These are phyloP conservation scores for Cryphonectria naterciae DNA, from an alignment of 2,329 filamentous ascomycete species.

Conservation along the genomic window DNA sequence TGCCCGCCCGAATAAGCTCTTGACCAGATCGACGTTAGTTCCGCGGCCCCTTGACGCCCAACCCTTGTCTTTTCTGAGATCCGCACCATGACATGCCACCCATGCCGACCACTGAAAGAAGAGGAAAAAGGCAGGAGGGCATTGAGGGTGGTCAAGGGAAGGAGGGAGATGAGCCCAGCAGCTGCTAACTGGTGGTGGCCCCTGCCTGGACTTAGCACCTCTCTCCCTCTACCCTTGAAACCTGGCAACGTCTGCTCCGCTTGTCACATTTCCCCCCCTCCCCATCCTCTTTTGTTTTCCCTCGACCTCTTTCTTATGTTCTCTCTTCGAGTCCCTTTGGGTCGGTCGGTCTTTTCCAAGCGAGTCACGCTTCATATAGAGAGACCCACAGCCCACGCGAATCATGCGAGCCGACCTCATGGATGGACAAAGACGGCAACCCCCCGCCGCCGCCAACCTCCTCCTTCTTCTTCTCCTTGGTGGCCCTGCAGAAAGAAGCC, in stretches of 20 bases:
- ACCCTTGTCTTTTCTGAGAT: not conserved
- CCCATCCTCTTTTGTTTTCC: too few species aligned
- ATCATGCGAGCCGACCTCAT: not conserved
- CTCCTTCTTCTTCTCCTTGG: too few species aligned
- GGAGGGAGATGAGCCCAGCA: not conserved
- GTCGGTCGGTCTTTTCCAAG: not conserved
- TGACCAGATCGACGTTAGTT: not conserved
- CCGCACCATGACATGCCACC: not conserved
- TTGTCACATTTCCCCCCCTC: not conserved
- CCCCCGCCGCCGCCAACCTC: too few species aligned
- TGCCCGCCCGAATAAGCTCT: slow-evolving; percentile 6
- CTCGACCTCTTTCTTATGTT: too few species aligned
- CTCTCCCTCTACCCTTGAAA: not conserved
- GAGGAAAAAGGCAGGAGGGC: not conserved
- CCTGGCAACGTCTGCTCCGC: slow-evolving; percentile 2
- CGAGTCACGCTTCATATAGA: not conserved
- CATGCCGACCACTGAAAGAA: not conserved
- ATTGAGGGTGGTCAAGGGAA: not conserved
- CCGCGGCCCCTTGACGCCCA: not conserved
- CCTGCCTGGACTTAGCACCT: too few species aligned
- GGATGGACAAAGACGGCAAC: too few species aligned
- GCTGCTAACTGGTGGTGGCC: too few species aligned
- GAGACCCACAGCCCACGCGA: not conserved
- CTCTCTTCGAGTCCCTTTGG: not conserved
- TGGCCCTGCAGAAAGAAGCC: not conserved